A percentile compares a stretch with the other conserved stretches of the same genome.
phyloP scores from a whole-genome alignment of 106 monocot species.

The Acanthochlamys bracteata region DNA sequence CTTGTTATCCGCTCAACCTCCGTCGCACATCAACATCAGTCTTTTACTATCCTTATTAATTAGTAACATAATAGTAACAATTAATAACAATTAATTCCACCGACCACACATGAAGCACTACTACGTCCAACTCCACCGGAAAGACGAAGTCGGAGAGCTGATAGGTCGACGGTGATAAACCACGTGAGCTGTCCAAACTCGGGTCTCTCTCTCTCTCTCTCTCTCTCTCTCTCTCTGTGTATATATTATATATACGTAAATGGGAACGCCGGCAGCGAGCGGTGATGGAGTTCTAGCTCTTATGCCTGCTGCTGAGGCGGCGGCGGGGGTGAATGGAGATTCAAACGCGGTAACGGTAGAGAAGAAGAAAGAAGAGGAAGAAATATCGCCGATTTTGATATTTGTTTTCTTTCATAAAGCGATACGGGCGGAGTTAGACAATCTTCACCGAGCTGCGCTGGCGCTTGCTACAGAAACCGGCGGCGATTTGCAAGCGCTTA shows the following conservation, averaged over 20 bases:
- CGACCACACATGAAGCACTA: no score
- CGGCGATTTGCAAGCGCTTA: conserved; percentile 52
- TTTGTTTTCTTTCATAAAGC: conserved; percentile 92
- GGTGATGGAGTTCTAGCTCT: conserved; percentile 27
- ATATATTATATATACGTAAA: neutral
- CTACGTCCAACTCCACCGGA: no score
- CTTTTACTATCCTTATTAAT: no score
- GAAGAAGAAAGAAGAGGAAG: conserved; percentile 2
- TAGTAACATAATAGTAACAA: no score
- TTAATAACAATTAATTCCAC: no score
- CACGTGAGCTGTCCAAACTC: neutral
- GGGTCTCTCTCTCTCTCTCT: neutral
- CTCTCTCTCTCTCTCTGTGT: neutral
- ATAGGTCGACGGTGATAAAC: no score
- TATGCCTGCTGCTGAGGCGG: conserved; percentile 22
- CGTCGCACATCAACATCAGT: no score
- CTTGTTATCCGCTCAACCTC: no score
- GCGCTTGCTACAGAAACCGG: conserved; percentile 56
- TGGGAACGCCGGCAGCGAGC: conserved; percentile 41
- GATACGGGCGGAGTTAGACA: conserved; percentile 72
- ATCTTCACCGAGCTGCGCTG: conserved; percentile 68
- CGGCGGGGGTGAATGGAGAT: conserved; percentile 7
- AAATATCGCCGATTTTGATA: conserved; percentile 70
- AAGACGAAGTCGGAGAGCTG: no score
- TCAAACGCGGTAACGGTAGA: conserved; percentile 2